A percentile compares a stretch with the other conserved stretches of the same genome.
Evolutionary conservation across 257 asterid genomes (phyloP).

Genomic region (Vinca minor): DNA sequence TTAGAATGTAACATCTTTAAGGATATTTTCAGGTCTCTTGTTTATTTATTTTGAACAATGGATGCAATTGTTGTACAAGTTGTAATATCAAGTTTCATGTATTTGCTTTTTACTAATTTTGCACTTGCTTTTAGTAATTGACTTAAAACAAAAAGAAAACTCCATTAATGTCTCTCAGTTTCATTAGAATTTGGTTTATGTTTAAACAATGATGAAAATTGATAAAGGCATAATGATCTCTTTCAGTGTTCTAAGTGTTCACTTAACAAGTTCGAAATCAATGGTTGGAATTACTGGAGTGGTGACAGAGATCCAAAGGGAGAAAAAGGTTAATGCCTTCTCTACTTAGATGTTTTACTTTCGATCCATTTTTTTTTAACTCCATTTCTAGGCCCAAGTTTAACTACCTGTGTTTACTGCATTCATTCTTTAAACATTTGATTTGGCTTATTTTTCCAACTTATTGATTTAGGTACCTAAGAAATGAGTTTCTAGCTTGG

Average conservation of each 20-base stretch:
- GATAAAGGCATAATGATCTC: conserved; percentile 19
- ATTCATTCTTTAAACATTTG: not conserved
- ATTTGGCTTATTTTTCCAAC: not conserved
- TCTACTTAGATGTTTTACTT: not conserved
- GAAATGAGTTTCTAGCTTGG: not conserved
- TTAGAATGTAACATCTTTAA: not conserved
- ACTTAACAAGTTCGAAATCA: conserved; percentile 93
- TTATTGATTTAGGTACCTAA: not conserved
- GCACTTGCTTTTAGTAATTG: not conserved
- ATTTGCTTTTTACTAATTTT: not conserved
- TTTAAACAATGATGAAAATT: not conserved
- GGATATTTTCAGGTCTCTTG: not conserved
- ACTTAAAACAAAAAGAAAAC: not conserved
- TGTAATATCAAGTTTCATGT: not conserved
- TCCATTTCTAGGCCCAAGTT: not conserved
- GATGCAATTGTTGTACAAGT: not conserved
- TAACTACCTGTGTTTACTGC: not conserved
- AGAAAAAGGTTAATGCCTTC: conserved; percentile 65
- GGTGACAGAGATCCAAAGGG: conserved; percentile 81
- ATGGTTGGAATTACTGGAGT: conserved; percentile 93
- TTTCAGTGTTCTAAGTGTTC: conserved; percentile 83
- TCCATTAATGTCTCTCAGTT: not conserved
- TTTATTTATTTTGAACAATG: not conserved
- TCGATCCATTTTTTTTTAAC: too few relatives aligned
- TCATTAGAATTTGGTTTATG: not conserved